Evolutionary conservation across 2,329 filamentous ascomycete species (phyloP).

Genomic region (Sarocladium brachiariae): DNA sequence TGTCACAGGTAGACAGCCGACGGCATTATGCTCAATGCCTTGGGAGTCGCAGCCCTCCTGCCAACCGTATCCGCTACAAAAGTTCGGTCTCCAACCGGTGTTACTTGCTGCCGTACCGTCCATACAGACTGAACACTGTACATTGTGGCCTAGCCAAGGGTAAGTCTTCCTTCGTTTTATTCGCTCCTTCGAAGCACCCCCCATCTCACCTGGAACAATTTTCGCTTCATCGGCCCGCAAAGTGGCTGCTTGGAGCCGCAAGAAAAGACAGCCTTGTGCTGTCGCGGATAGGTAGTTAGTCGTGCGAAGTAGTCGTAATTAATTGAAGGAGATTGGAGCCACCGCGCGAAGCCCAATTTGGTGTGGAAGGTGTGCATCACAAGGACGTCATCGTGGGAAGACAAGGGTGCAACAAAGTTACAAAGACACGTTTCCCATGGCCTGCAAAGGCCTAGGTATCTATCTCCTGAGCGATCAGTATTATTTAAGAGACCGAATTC

Average conservation of each 20-base stretch:
- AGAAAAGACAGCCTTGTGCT: background rate
- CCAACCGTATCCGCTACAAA: background rate
- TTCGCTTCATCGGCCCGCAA: conserved; percentile 6
- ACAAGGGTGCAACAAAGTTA: background rate
- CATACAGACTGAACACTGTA: no score
- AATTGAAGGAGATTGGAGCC: background rate
- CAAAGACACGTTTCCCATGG: background rate
- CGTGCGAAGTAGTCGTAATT: no score
- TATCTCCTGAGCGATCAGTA: background rate
- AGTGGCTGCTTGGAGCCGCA: background rate
- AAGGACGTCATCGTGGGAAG: conserved; percentile 1
- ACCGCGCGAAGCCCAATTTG: background rate
- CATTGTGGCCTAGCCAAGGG: background rate
- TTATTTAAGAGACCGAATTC: no score
- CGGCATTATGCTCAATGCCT: background rate
- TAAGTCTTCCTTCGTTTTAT: background rate
- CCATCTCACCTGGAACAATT: background rate
- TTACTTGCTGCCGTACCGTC: background rate
- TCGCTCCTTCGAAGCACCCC: background rate
- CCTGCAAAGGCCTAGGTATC: background rate
- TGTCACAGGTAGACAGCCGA: background rate
- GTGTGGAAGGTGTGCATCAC: background rate
- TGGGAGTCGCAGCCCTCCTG: background rate
- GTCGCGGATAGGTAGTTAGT: no score
- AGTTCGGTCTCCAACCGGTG: conserved; percentile 1